phyloP scores from a whole-genome alignment of 306 rosid genomes.

The Ormosia semicastrata region DNA sequence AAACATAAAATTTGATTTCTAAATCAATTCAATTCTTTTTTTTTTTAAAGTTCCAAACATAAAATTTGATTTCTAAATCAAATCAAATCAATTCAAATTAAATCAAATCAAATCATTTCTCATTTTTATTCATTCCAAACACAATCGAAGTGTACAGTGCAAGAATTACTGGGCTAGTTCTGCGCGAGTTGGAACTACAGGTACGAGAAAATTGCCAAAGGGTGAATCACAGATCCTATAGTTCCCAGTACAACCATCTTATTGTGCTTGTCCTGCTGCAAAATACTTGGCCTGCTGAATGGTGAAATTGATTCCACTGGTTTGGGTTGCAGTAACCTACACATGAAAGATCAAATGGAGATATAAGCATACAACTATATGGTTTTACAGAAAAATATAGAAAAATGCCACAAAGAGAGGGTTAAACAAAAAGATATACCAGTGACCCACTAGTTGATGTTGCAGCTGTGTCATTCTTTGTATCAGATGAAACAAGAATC shows the following conservation, averaged over 20 bases:
- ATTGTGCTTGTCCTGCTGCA: constrained; percentile 54
- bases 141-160: not conserved
- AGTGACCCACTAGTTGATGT: not conserved
- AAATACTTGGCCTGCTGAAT: constrained; percentile 47
- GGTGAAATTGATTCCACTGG: constrained; percentile 19
- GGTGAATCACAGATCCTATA: constrained; percentile 56
- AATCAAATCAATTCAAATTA: too few relatives aligned
- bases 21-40: too few relatives aligned
- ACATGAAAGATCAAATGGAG: not conserved
- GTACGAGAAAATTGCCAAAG: constrained; percentile 59
- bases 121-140: too few relatives aligned
- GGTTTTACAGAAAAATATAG: not conserved
- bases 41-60: too few relatives aligned
- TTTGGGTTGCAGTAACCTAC: constrained; percentile 37
- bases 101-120: too few relatives aligned
- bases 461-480: constrained; percentile 7
- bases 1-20: too few relatives aligned
- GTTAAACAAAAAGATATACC: not conserved
- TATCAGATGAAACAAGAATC: constrained; percentile 14
- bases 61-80: too few relatives aligned
- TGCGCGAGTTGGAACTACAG: constrained; percentile 48
- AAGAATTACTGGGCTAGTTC: constrained; percentile 39
- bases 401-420: not conserved
- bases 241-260: constrained; percentile 63
- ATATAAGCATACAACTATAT: not conserved